Evolutionary conservation across 192 early-diverging fungal genomes (phyloP).

Genomic region (Haplosporangium gracile): DNA sequence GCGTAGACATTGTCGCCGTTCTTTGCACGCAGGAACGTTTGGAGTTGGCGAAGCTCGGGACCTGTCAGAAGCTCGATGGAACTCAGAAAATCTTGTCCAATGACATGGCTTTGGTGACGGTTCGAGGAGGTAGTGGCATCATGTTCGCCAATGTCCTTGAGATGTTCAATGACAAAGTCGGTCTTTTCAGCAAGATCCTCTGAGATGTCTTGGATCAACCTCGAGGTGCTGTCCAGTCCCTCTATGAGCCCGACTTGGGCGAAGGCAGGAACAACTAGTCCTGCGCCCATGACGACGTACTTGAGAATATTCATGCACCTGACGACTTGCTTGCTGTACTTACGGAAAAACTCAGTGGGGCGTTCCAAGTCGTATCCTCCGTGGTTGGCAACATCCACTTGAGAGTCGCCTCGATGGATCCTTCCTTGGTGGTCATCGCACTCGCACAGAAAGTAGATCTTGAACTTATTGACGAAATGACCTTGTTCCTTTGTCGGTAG

Average conservation of each 20-base stretch:
- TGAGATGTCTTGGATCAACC: neutral
- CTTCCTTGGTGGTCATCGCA: slow-evolving; percentile 3
- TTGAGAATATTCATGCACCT: neutral
- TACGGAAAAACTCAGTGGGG: slow-evolving; percentile 19
- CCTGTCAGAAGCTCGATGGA: neutral
- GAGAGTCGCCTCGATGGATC: neutral
- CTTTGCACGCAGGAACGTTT: neutral
- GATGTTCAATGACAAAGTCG: neutral
- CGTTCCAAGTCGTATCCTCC: slow-evolving; percentile 22
- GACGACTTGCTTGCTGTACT: slow-evolving; percentile 4
- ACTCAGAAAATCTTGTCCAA: neutral
- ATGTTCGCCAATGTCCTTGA: neutral
- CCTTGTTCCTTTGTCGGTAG: neutral
- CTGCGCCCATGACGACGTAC: neutral
- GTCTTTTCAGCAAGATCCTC: neutral
- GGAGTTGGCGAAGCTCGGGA: neutral
- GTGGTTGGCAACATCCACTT: slow-evolving; percentile 17
- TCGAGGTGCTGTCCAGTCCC: neutral
- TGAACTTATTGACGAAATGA: slow-evolving; percentile 3
- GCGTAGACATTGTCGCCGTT: neutral
- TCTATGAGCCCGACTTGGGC: neutral
- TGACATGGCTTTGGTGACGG: neutral
- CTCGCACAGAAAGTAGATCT: slow-evolving; percentile 21
- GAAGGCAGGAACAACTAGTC: neutral
- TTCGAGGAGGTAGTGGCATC: neutral